These are phyloP conservation scores for Trebouxia sp. DNA, from an alignment of 139 green algal species.

Conservation along the genomic window DNA sequence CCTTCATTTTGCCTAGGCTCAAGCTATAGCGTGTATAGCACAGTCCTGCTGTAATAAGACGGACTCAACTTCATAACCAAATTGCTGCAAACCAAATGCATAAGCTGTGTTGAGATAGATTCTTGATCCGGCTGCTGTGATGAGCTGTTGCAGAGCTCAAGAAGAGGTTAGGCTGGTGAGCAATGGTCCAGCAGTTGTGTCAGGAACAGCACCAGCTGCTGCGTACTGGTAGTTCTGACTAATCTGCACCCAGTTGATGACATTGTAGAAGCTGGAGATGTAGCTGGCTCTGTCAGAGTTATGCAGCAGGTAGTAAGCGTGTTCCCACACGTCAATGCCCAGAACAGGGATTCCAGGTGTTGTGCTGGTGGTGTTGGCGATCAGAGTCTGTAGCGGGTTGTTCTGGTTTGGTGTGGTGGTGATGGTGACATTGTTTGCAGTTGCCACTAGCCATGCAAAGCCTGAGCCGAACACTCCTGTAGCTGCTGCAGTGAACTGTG, in stretches of 20 bases:
- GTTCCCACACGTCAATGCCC: conserved; percentile 15
- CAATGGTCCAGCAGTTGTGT: background rate
- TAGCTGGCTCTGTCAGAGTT: background rate
- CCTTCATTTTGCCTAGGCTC: too few relatives aligned
- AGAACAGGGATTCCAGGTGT: background rate
- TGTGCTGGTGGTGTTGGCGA: background rate
- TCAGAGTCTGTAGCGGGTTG: background rate
- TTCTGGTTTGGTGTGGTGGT: conserved; percentile 13
- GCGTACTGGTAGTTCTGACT: conserved; percentile 5
- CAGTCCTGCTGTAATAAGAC: too few relatives aligned
- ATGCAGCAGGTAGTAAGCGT: background rate
- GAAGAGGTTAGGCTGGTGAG: too few relatives aligned
- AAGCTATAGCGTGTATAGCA: too few relatives aligned
- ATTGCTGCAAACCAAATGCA: background rate
- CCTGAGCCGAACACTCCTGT: background rate
- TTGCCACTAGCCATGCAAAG: background rate
- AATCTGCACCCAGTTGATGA: background rate
- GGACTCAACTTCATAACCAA: too few relatives aligned
- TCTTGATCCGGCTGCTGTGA: too few relatives aligned
- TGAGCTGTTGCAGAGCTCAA: too few relatives aligned
- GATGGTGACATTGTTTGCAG: background rate
- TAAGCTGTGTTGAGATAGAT: background rate
- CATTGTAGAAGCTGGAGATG: background rate
- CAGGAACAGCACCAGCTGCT: background rate
- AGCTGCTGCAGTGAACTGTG: background rate